phyloP scores from a whole-genome alignment of 176 grass and related monocot genomes.

The Chrysopogon serrulatus region DNA sequence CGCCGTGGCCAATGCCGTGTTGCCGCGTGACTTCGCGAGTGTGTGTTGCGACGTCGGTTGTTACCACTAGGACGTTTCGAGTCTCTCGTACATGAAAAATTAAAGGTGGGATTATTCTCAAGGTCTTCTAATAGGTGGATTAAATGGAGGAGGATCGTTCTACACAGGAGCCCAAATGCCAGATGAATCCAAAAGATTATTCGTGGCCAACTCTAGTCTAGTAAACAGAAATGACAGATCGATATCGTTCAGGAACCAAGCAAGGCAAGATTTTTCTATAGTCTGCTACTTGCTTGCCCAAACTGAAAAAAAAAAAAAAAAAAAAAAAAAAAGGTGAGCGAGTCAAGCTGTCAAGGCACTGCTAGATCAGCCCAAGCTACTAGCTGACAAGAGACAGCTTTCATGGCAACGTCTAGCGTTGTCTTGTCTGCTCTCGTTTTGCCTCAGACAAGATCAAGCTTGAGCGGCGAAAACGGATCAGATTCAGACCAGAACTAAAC shows the following conservation, averaged over 20 bases:
- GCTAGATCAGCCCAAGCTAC: conserved; percentile 12
- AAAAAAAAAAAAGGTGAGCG: background rate
- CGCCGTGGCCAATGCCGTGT: too few species aligned
- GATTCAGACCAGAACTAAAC: background rate
- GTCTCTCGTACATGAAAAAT: too few species aligned
- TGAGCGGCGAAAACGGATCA: background rate
- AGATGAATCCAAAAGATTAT: background rate
- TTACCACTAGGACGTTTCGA: too few species aligned
- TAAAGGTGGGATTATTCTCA: too few species aligned
- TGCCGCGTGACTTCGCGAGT: too few species aligned
- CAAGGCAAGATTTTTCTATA: background rate
- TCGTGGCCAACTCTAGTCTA: background rate
- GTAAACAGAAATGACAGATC: background rate
- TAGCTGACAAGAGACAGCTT: conserved; percentile 25
- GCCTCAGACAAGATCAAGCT: background rate
- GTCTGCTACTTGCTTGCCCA: background rate
- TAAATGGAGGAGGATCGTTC: background rate
- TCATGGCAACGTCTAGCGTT: background rate
- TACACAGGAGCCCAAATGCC: background rate
- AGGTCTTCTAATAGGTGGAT: background rate
- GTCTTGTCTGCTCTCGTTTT: background rate
- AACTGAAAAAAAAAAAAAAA: too few species aligned
- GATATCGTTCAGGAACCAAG: background rate
- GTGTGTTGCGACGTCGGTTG: too few species aligned
- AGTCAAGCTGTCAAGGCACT: background rate